phyloP scores from a whole-genome alignment of 164 flowering plant species.

The Dillenia turbinata region DNA sequence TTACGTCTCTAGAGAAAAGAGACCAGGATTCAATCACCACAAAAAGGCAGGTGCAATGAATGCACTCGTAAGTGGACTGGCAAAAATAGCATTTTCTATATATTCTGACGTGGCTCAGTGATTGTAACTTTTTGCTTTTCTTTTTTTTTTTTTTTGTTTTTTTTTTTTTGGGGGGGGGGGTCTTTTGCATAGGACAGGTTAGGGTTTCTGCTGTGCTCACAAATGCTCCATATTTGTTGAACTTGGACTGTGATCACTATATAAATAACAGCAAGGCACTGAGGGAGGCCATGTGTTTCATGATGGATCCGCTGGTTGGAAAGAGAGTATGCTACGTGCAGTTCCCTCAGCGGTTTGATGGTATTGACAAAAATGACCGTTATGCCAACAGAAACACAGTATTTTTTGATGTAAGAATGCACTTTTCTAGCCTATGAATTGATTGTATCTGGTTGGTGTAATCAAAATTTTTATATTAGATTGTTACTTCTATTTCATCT shows the following conservation, averaged over 20 bases:
- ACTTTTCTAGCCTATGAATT: background rate
- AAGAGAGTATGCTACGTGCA: slow-evolving; percentile 66
- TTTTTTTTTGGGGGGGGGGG: background rate
- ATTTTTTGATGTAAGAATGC: slow-evolving; percentile 62
- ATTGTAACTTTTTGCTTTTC: background rate
- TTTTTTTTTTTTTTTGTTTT: background rate
- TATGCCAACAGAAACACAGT: slow-evolving; percentile 60
- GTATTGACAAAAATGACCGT: slow-evolving; percentile 54
- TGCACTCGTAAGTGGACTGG: slow-evolving; percentile 43
- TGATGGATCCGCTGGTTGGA: slow-evolving; percentile 65
- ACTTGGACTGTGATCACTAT: slow-evolving; percentile 79
- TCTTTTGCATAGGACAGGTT: slow-evolving; percentile 30
- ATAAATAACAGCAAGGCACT: slow-evolving; percentile 72
- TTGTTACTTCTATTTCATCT: background rate
- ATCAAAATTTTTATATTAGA: too few species aligned
- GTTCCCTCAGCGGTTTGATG: slow-evolving; percentile 67
- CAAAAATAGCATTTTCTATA: background rate
- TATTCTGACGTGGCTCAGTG: background rate
- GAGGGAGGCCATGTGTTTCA: slow-evolving; percentile 70
- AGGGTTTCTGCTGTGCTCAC: slow-evolving; percentile 71
- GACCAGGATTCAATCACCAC: slow-evolving; percentile 73
- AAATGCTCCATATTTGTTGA: slow-evolving; percentile 60
- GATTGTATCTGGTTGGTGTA: background rate
- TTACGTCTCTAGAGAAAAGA: slow-evolving; percentile 68
- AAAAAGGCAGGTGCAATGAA: slow-evolving; percentile 86